Evolutionary conservation across 495 filamentous ascomycete species (phyloP), one percentile per base, ranked within the genome.

Genomic region (Xylaria cubensis): DNA sequence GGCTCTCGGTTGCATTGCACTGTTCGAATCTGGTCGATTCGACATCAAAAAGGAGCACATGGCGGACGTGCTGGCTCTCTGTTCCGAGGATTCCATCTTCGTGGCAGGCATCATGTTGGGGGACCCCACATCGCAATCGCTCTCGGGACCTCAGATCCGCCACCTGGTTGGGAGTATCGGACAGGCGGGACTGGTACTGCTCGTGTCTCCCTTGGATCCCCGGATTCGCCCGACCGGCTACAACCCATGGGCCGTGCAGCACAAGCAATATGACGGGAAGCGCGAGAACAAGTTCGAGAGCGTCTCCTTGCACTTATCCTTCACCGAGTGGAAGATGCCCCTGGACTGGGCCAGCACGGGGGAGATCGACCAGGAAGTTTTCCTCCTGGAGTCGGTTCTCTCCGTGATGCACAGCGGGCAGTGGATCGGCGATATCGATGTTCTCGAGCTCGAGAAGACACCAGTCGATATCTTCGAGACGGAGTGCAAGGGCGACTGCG

Each of bases 351-450:
- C 67, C 1, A 59, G 53, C 17, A 71, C 73, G 6, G 78, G 77
- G 4, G 64, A 48, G 1, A 71, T 73, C 56, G 78, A 80, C 59
- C 48, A 73, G 6, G 79, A 80, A 42, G 63, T 72, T 0, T 78
- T 72, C 39, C 71, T 79, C 26, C 64, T 83, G 0, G 82, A 84
- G 53, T 67, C 78, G 0, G 50, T 82, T 0, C 64, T 84, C 26
- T 79, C 76, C 1, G 76, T 83, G 0, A 70, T 81, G 65, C 78
- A 84, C 42, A 13, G 73, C 3, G 77, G 77, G 10, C 36, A 75
- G 21, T 84, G 82, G 83, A 73, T 84, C 3, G 82, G 75, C 4
- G 81, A 85, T 53, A 34, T 84, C 3, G 76, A 85, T 61, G 55
- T 84, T 4, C 44, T 68, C 4, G 12, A 19, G 19, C 53, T 56